These are phyloP conservation scores for Lasiosphaeriaceae sp. DNA, from an alignment of 495 filamentous ascomycete genomes.

Conservation along the genomic window DNA sequence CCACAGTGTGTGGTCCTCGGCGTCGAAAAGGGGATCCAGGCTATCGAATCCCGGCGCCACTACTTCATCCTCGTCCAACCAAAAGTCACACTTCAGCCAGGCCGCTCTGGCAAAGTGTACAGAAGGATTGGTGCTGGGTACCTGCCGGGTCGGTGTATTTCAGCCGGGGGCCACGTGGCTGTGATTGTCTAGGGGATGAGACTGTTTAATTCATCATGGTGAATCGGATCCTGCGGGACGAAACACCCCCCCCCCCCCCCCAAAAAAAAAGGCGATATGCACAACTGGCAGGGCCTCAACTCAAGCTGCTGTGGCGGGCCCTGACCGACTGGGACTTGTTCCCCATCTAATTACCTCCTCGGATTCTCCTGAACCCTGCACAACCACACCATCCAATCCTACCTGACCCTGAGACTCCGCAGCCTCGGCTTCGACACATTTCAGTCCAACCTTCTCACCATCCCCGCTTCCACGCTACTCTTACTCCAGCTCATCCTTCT, in stretches of 20 bases:
- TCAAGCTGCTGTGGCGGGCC: slow-evolving; percentile 52
- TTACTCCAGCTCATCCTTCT: slow-evolving; percentile 31
- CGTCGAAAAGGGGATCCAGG: too few species aligned
- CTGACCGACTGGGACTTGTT: slow-evolving; percentile 68
- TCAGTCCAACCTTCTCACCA: slow-evolving; percentile 66
- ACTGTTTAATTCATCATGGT: slow-evolving; percentile 49
- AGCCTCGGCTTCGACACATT: slow-evolving; percentile 63
- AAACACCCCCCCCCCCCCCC: too few species aligned
- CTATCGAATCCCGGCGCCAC: too few species aligned
- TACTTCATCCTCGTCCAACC: too few species aligned
- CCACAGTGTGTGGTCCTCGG: too few species aligned
- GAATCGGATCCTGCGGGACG: slow-evolving; percentile 68
- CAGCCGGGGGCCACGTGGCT: too few species aligned
- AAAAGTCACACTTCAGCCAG: too few species aligned
- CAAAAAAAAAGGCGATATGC: slow-evolving; percentile 42
- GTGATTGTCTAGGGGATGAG: too few species aligned
- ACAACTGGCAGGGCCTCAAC: slow-evolving; percentile 57
- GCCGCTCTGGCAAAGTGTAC: too few species aligned
- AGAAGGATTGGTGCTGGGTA: too few species aligned
- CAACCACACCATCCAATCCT: slow-evolving; percentile 45
- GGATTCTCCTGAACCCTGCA: slow-evolving; percentile 58
- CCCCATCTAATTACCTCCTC: slow-evolving; percentile 63
- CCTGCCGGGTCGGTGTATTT: too few species aligned
- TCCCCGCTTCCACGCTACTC: slow-evolving; percentile 46
- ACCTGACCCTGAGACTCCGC: slow-evolving; percentile 60